Percentiles rank a stretch among this genome's conserved stretches.
These are phyloP conservation scores for Prunella vulgaris DNA, from an alignment of 257 asterid species.

Conservation along the genomic window DNA sequence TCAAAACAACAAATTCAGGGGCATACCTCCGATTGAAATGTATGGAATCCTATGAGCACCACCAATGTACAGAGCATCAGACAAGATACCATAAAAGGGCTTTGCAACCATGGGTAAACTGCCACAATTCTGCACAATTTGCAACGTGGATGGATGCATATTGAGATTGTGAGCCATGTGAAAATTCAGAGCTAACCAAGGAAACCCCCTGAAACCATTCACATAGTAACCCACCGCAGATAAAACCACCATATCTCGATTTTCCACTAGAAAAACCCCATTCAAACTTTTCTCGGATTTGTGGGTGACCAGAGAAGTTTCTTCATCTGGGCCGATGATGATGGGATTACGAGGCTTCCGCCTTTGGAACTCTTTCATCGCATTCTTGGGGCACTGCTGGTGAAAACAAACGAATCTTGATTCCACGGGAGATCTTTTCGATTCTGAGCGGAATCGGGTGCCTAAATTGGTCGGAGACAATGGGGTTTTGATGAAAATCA, in stretches of 20 bases:
- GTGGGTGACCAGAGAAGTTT: constrained; percentile 15
- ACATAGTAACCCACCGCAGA: constrained; percentile 88
- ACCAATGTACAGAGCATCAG: constrained; percentile 78
- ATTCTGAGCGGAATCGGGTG: not conserved
- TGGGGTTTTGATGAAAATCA: constrained; percentile 26
- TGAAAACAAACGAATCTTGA: constrained; percentile 24
- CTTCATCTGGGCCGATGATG: constrained; percentile 25
- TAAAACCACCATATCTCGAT: constrained; percentile 50
- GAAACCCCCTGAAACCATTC: constrained; percentile 87
- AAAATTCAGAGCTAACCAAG: constrained; percentile 82
- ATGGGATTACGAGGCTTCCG: constrained; percentile 27
- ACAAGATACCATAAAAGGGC: constrained; percentile 76
- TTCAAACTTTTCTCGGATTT: constrained; percentile 18
- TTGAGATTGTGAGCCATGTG: constrained; percentile 64
- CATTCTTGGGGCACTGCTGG: constrained; percentile 29
- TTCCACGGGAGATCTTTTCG: not conserved
- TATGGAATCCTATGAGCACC: constrained; percentile 86
- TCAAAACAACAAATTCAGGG: not conserved
- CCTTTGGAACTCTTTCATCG: constrained; percentile 32
- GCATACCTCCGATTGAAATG: constrained; percentile 74
- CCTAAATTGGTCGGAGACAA: not conserved
- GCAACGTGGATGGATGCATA: constrained; percentile 71
- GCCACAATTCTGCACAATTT: constrained; percentile 68
- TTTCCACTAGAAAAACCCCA: constrained; percentile 35
- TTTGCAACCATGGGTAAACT: constrained; percentile 86